Conservation (phyloP, 2,329 filamentous ascomycete species). For the Fusarium brachygibbosum region DNA sequence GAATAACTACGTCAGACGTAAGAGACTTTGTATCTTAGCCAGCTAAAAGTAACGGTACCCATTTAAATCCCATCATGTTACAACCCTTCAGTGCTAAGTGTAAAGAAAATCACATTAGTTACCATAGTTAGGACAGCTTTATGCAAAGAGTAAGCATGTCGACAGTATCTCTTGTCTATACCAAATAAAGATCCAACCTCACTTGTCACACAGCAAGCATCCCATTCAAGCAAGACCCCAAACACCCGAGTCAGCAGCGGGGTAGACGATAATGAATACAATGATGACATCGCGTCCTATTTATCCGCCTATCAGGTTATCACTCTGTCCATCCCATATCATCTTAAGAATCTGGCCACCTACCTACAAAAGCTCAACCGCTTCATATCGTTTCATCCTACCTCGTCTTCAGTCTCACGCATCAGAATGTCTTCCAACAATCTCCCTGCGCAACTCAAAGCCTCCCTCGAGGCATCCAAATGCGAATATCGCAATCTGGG, state of each 20-base stretch:
- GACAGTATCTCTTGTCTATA: no score
- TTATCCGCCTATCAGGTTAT: conserved; percentile 17
- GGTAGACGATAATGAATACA: background rate
- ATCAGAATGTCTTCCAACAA: conserved; percentile 17
- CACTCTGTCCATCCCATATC: background rate
- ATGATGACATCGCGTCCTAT: conserved; percentile 19
- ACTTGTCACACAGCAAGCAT: no score
- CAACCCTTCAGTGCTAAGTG: no score
- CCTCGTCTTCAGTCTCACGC: background rate
- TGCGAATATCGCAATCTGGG: conserved; percentile 39
- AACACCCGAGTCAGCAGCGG: conserved; percentile 9
- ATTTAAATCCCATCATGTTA: no score
- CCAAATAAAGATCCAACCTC: background rate
- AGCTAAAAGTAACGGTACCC: no score
- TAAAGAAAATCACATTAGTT: no score
- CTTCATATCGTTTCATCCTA: background rate
- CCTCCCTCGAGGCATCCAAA: conserved; percentile 29
- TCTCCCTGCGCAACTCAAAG: conserved; percentile 25
- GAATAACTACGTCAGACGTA: no score
- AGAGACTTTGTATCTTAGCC: no score
- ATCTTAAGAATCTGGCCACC: background rate
- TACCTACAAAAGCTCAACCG: background rate
- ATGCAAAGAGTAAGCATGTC: no score
- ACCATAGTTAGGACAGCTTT: no score
- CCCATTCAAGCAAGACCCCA: no score